These are phyloP conservation scores for Ophiocordyceps camponoti-leonardi DNA, from an alignment of 2,329 filamentous ascomycete species.

Conservation along the genomic window DNA sequence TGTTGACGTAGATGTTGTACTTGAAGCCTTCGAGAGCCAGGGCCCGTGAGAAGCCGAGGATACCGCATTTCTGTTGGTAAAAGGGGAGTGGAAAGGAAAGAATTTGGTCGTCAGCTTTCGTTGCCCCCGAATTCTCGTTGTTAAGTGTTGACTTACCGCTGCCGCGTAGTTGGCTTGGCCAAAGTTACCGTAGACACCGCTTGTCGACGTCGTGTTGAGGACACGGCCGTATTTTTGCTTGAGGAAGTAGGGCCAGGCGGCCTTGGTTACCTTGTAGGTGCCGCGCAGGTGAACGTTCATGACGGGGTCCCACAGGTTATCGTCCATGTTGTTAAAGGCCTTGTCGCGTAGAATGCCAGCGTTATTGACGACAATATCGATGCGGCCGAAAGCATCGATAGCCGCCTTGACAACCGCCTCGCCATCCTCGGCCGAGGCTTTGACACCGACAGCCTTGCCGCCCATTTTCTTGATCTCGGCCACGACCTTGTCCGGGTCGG, in stretches of 20 bases:
- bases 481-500: constrained; percentile 78
- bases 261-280: constrained; percentile 94
- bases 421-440: constrained; percentile 84
- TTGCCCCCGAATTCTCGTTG: too few species aligned
- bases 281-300: constrained; percentile 84
- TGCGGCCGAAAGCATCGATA: constrained; percentile 81
- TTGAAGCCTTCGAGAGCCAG: constrained; percentile 86
- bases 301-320: constrained; percentile 82
- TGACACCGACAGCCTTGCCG: constrained; percentile 81
- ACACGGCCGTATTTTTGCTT: constrained; percentile 98
- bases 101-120: too few species aligned
- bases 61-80: constrained; percentile 56
- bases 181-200: constrained; percentile 97
- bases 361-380: constrained; percentile 96
- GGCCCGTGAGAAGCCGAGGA: constrained; percentile 86
- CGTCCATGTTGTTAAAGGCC: constrained; percentile 95
- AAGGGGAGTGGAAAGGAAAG: too few species aligned
- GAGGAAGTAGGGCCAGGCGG: constrained; percentile 91
- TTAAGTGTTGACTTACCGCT: constrained; percentile 39
- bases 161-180: constrained; percentile 96
- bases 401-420: constrained; percentile 82
- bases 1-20: constrained; percentile 97
- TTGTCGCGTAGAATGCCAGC: constrained; percentile 96
- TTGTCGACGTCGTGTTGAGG: constrained; percentile 92
- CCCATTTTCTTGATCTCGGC: constrained; percentile 82